Conservation (phyloP, 73 alveolate species). For the Uronychia setigera region DNA sequence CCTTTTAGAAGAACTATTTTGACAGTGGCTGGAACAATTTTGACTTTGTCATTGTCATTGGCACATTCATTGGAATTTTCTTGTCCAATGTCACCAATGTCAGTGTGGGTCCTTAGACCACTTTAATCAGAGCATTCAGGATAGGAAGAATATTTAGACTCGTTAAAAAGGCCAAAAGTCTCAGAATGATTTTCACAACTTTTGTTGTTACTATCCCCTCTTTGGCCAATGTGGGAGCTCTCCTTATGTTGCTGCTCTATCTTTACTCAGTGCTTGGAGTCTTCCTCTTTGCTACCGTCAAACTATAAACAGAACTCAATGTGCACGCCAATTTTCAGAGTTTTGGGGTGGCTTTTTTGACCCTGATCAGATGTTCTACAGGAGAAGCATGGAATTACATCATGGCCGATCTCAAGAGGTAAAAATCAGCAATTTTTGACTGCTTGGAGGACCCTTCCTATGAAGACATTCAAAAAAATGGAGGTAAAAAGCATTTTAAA, state of each 20-base stretch:
- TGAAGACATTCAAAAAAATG: slow-evolving; percentile 28
- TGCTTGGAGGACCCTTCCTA: slow-evolving; percentile 14
- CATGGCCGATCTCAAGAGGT: slow-evolving; percentile 35
- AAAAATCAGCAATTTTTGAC: background rate
- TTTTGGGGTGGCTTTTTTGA: background rate
- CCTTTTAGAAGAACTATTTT: slow-evolving; percentile 44
- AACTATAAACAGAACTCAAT: slow-evolving; percentile 20
- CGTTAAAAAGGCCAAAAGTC: slow-evolving; percentile 7
- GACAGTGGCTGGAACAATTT: slow-evolving; percentile 57
- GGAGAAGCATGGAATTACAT: slow-evolving; percentile 71
- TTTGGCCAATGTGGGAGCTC: background rate
- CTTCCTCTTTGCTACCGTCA: slow-evolving; percentile 39
- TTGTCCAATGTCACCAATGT: slow-evolving; percentile 8
- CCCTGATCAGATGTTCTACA: slow-evolving; percentile 33
- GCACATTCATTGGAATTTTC: slow-evolving; percentile 31
- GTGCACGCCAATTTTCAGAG: slow-evolving; percentile 26
- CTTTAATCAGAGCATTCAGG: slow-evolving; percentile 62
- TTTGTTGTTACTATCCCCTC: background rate
- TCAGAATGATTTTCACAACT: slow-evolving; percentile 10
- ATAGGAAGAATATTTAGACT: slow-evolving; percentile 50
- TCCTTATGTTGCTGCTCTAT: slow-evolving; percentile 11
- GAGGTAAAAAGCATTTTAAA: slow-evolving; percentile 1
- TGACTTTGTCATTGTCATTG: slow-evolving; percentile 64
- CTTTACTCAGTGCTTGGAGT: slow-evolving; percentile 55
- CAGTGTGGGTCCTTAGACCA: slow-evolving; percentile 17